phyloP scores from a whole-genome alignment of 495 filamentous ascomycete genomes.

The Filosporella fistucella region DNA sequence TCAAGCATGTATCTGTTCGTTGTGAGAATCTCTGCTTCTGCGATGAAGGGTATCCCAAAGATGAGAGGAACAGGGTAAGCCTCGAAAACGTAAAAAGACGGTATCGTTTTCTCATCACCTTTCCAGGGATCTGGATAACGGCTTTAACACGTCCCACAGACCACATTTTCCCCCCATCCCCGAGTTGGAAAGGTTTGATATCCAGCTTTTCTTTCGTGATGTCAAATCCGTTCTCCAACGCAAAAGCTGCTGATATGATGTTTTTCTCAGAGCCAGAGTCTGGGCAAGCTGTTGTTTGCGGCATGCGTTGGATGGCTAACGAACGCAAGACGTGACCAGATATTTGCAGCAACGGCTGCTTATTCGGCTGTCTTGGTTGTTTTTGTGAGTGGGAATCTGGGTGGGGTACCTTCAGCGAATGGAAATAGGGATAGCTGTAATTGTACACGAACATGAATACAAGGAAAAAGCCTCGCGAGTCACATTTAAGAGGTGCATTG shows the following conservation, averaged over 20 bases:
- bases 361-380: constrained; percentile 27
- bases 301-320: constrained; percentile 19
- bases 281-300: constrained; percentile 9
- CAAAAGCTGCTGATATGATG: not conserved
- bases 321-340: constrained; percentile 20
- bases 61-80: not conserved
- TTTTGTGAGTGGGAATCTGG: constrained; percentile 22
- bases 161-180: not conserved
- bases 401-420: too few relatives aligned
- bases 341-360: constrained; percentile 24
- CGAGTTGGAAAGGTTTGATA: not conserved
- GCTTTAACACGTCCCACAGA: not conserved
- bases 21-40: not conserved
- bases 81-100: not conserved
- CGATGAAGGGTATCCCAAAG: not conserved
- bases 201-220: not conserved
- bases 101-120: not conserved
- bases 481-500: too few relatives aligned
- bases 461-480: too few relatives aligned
- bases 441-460: too few relatives aligned
- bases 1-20: not conserved
- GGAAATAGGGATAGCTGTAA: not conserved
- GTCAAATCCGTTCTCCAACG: not conserved
- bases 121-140: not conserved
- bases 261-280: not conserved